Base-by-base conservation (phyloP, 2,329 filamentous ascomycete genomes). In the Raffaelea albimanens region DNA sequence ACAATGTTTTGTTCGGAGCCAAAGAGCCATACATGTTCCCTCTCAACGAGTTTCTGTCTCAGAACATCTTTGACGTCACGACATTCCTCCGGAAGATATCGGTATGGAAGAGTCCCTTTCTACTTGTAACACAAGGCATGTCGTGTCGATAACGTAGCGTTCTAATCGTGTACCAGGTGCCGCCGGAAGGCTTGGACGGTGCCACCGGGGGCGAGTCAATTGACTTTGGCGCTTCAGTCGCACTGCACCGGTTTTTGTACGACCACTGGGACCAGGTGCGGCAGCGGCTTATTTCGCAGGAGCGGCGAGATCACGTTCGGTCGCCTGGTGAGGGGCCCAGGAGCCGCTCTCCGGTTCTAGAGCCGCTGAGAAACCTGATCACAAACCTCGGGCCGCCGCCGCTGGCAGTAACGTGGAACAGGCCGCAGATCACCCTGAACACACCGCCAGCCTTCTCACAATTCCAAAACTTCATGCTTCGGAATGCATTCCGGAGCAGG, bases 1-100 rank as follows among this genome's bases (percentile, higher is more conserved):
- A 85, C 56, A 85, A 85, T 49, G 81, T 85, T 23, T 67, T 85
- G 2, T 85, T 85, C 54, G 82, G 82, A 4, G 79, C 80, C 31
- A 85, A 85, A 60, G 82, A 85, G 58, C 78, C 80, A 3, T 85
- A 83, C 57, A 85, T 85, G 82, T 82, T 79, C 52, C 79, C 82
- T 2, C 64, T 85, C 20, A 85, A 85, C 57, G 75, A 82, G 49
- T 85, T 85, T 51, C 62, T 85, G 20, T 78, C 80, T 1, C 71
- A 82, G 52, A 82, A 85, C 53, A 85, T 85, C 45, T 83, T 82
- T 58, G 67, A 72, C 31, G 78, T 85, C 16, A 85, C 80, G 2
- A 76, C 75, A 0, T 85, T 85, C 55, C 63, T 85, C 23, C 70
- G 80, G 22, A 78, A 83, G 56, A 84, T 85, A 51, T 84, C 81